Evolutionary conservation across 345 rosid species (phyloP).

Genomic region (Psidium friedrichsthalianum): DNA sequence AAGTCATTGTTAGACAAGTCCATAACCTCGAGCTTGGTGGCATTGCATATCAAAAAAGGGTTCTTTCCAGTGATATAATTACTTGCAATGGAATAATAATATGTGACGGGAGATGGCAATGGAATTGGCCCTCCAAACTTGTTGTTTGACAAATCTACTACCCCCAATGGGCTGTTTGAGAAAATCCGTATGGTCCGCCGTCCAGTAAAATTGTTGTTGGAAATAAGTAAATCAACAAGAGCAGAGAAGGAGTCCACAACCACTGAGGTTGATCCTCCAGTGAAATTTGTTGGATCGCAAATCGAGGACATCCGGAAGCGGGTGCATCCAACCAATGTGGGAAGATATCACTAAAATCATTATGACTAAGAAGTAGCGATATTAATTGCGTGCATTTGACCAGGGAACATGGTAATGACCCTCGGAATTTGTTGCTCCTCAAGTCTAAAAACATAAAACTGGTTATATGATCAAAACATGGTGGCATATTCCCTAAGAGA

Average conservation of each 20-base stretch:
- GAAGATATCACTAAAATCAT: background rate
- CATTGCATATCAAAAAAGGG: background rate
- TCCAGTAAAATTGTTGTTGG: background rate
- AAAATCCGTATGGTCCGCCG: accelerated
- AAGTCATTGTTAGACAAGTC: background rate
- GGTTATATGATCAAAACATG: background rate
- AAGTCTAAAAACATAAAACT: accelerated
- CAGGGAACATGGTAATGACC: background rate
- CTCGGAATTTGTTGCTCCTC: background rate
- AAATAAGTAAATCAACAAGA: accelerated
- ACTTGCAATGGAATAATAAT: background rate
- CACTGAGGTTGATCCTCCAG: background rate
- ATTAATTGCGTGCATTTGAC: background rate
- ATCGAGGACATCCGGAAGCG: accelerated
- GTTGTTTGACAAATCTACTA: conserved; percentile 1
- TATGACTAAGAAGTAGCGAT: accelerated
- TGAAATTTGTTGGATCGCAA: background rate
- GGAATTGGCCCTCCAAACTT: background rate
- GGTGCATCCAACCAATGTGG: background rate
- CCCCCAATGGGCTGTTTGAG: accelerated
- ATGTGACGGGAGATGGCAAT: background rate
- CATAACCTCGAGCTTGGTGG: accelerated
- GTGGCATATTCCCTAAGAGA: background rate
- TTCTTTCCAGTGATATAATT: background rate
- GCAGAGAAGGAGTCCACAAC: background rate